These are phyloP conservation scores for Scutellaria minor DNA, from an alignment of 257 asterid species.

Conservation along the genomic window DNA sequence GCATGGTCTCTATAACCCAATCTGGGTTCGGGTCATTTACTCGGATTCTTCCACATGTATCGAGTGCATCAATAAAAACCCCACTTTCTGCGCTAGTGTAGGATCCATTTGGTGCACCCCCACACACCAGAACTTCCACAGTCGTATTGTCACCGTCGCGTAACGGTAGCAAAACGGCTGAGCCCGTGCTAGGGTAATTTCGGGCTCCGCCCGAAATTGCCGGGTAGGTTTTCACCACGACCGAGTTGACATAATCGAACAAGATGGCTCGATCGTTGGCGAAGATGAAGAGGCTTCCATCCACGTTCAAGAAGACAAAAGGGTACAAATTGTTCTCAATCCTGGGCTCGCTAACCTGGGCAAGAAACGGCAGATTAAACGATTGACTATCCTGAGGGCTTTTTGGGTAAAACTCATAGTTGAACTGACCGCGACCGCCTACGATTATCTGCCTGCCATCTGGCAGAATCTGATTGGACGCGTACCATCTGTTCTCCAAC, in stretches of 20 bases:
- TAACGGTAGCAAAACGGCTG: not conserved
- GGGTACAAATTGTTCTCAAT: constrained; percentile 9
- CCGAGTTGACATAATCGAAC: not conserved
- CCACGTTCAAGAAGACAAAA: not conserved
- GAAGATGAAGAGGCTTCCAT: constrained; percentile 15
- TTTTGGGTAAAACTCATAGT: not conserved
- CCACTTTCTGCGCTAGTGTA: not conserved
- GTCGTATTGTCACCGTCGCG: no score
- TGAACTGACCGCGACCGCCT: not conserved
- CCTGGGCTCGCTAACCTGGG: not conserved
- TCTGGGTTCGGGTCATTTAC: not conserved
- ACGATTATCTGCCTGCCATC: constrained; percentile 5
- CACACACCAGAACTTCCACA: not conserved
- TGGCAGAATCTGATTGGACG: constrained; percentile 10
- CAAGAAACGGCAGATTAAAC: not conserved
- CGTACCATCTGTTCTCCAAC: not conserved
- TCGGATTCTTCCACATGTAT: not conserved
- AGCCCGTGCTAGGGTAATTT: constrained; percentile 8
- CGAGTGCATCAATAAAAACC: not conserved
- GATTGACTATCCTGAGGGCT: not conserved
- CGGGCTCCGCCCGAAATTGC: not conserved
- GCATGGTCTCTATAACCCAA: not conserved
- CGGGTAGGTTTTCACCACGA: constrained; percentile 1
- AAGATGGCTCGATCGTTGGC: constrained; percentile 25
- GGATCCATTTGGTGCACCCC: constrained; percentile 4